These are phyloP conservation scores for Furcasterigmium sp. DNA, from an alignment of 2,329 filamentous ascomycete genomes.

Conservation along the genomic window DNA sequence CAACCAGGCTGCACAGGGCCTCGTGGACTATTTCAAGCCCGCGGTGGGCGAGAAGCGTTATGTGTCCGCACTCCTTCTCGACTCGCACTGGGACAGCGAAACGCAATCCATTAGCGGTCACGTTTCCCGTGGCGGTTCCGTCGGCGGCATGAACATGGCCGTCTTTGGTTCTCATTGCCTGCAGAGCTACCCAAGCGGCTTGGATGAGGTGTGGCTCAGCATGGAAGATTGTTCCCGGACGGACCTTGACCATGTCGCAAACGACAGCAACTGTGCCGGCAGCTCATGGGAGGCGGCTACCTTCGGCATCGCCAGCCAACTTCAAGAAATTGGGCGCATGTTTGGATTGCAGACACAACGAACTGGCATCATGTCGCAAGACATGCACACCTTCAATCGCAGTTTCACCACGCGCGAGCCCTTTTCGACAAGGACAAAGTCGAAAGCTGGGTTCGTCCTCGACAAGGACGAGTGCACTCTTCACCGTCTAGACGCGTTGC, in stretches of 20 bases:
- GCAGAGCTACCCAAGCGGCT: slow-evolving; percentile 81
- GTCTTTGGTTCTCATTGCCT: slow-evolving; percentile 91
- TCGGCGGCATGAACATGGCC: slow-evolving; percentile 71
- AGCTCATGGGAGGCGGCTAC: slow-evolving; percentile 96
- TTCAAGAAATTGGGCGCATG: slow-evolving; percentile 86
- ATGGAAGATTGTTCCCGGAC: slow-evolving; percentile 90
- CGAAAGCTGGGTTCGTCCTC: slow-evolving; percentile 70
- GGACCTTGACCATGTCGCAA: slow-evolving; percentile 73
- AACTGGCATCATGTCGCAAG: slow-evolving; percentile 84
- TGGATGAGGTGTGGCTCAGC: slow-evolving; percentile 85
- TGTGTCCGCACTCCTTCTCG: slow-evolving; percentile 80
- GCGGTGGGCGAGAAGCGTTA: slow-evolving; percentile 77
- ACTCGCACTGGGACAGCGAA: slow-evolving; percentile 78
- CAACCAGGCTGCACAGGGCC: slow-evolving; percentile 69
- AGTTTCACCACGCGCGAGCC: slow-evolving; percentile 78
- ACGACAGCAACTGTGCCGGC: slow-evolving; percentile 80
- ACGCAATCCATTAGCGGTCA: slow-evolving; percentile 71
- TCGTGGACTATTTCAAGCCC: slow-evolving; percentile 71
- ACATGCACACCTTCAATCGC: slow-evolving; percentile 80
- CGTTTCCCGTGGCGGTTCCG: slow-evolving; percentile 72
- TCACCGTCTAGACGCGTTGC: slow-evolving; percentile 84
- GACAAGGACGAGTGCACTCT: slow-evolving; percentile 81
- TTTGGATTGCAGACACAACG: slow-evolving; percentile 89
- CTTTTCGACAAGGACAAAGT: slow-evolving; percentile 81
- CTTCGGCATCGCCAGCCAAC: slow-evolving; percentile 85